Base-by-base conservation (phyloP, 164 flowering plant species). In the Kalanchoe fedtschenkoi region DNA sequence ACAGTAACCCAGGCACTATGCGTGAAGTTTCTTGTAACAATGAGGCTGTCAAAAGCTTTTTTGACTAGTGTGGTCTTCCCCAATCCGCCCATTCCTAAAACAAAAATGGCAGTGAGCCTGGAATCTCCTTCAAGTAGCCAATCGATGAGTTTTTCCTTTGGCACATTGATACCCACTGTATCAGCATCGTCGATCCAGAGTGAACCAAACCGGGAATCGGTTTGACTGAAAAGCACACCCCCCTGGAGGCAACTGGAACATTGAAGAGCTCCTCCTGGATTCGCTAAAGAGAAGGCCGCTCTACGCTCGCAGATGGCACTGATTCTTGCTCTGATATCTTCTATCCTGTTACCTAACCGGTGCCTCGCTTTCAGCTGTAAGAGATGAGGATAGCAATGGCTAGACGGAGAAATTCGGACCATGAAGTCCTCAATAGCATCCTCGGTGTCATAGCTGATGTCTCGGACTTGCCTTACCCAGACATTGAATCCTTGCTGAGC, bases 41-140 rank as follows among this genome's bases (percentile, higher is more conserved):
- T 0, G 15, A 24, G 34, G 57, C 35, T 34, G n/a, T 66, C 63
- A 28, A 37, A 59, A 35, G 35, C 63, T 29, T 61, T 61, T 24
- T 66, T 66, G 24, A 66, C 69, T 14, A 66, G 14, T 32, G 69
- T 61, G 10, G 65, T 61, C 39, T 66, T 60, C 16, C 62, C 69
- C 17, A 61, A 29, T 2, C 69, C 69, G 19, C 62, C 62, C 69
- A 61, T 61, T 19, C 69, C 69, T 22, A 53, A 47, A 1, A 60
- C 62, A 10, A 46, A 60, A 17, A 60, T 60, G 13, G 62, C n/a
- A 19, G 32, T 19, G 39, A 60, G 62, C 46, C 39, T 60, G 19
- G 24, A 28, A 6, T 60, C 62, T 6, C 62, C 62, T 32, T 60
- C 44, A 21, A 35, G 44, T 11, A 60, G 30, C 62, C 62, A 60